phyloP scores from a whole-genome alignment of 371 early-diverging fungal genomes.

The Rhizopus microsporus region DNA sequence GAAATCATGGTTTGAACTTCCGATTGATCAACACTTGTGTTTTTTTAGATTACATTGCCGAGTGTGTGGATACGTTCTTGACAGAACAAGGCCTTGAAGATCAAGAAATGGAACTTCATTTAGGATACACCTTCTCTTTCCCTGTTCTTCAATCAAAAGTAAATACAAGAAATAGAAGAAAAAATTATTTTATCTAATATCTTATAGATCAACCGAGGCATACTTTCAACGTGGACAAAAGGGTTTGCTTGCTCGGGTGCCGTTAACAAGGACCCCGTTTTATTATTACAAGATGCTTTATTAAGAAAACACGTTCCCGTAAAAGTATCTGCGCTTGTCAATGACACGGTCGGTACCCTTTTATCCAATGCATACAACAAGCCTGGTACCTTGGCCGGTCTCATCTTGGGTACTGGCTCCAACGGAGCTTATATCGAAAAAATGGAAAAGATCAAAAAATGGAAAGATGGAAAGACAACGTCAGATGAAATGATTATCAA shows the following conservation, averaged over 20 bases:
- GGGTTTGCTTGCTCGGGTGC: slow-evolving; percentile 83
- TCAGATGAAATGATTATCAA: slow-evolving; percentile 86
- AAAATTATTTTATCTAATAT: slow-evolving; percentile 2
- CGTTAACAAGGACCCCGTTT: slow-evolving; percentile 87
- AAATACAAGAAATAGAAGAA: slow-evolving; percentile 12
- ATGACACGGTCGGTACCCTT: slow-evolving; percentile 96
- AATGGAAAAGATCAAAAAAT: slow-evolving; percentile 73
- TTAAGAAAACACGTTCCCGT: slow-evolving; percentile 72
- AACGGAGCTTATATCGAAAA: slow-evolving; percentile 95
- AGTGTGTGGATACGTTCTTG: slow-evolving; percentile 80
- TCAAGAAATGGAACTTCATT: slow-evolving; percentile 45
- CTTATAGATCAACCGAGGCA: slow-evolving; percentile 67
- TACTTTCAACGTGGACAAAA: slow-evolving; percentile 90
- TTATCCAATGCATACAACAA: slow-evolving; percentile 84
- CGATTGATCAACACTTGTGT: slow-evolving; percentile 17
- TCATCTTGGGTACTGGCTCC: slow-evolving; percentile 95
- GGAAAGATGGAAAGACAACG: slow-evolving; percentile 51
- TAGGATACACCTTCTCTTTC: slow-evolving; percentile 97
- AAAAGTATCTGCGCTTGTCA: slow-evolving; percentile 86
- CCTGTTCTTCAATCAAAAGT: slow-evolving; percentile 82
- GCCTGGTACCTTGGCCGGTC: slow-evolving; percentile 82
- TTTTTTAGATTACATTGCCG: slow-evolving; percentile 73
- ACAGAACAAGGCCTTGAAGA: slow-evolving; percentile 54
- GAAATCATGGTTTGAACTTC: slow-evolving; percentile 17
- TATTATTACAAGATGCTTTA: slow-evolving; percentile 83